Conservation (phyloP, 345 rosid species). For the Trapa incisa region DNA sequence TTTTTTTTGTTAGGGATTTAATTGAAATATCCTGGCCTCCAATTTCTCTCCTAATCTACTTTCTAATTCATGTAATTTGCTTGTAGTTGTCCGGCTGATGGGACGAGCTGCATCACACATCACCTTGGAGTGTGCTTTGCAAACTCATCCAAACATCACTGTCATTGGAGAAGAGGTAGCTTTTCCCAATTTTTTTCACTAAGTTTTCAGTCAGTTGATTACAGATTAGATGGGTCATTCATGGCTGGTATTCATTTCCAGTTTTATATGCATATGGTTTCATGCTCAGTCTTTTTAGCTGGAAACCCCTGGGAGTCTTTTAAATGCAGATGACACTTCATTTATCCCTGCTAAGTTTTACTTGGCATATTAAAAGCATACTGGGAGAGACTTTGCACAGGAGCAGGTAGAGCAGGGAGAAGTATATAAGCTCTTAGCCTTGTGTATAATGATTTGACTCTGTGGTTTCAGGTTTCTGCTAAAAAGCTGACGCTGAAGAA, state of each 20-base stretch:
- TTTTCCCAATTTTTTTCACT: background rate
- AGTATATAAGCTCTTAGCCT: background rate
- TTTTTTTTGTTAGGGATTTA: background rate
- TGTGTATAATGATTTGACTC: background rate
- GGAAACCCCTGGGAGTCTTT: background rate
- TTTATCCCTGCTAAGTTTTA: background rate
- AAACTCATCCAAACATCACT: constrained; percentile 92
- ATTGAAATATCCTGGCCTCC: background rate
- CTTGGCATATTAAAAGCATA: background rate
- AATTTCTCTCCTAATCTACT: background rate
- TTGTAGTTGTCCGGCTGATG: constrained; percentile 93
- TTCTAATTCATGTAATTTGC: background rate
- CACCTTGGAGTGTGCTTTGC: constrained; percentile 94
- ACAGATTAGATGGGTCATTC: background rate
- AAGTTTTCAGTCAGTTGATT: background rate
- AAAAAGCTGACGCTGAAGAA: constrained; percentile 72
- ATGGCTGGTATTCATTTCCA: background rate
- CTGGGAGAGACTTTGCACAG: background rate
- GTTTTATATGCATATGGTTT: background rate
- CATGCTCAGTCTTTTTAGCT: background rate
- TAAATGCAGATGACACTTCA: background rate
- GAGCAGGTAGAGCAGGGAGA: background rate
- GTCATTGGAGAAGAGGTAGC: constrained; percentile 93
- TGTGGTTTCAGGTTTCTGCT: constrained; percentile 52
- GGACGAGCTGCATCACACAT: constrained; percentile 99